Base-by-base conservation (phyloP, 2,329 filamentous ascomycete species). In the Metarhizium album region DNA sequence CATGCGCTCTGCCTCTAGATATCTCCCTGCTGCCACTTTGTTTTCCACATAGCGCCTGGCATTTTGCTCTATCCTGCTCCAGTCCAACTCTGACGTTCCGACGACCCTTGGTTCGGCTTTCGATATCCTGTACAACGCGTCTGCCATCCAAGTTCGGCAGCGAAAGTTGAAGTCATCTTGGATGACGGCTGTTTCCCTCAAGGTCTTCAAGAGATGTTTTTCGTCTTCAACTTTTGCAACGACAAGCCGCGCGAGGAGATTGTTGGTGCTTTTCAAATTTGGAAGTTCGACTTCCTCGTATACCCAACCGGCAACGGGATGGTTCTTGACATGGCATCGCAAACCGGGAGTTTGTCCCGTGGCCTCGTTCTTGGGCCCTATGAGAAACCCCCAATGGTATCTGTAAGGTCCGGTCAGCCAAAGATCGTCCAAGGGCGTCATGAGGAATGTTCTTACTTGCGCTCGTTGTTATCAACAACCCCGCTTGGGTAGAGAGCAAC, bases 131-230 rank as follows among this genome's bases (percentile, higher is more conserved):
- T 27, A 43, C 18, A 75, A 46, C 0, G 60, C 70, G 20, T 65
- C 56, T 5, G 56, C 59, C 6, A 71, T 58, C 71, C 70, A 75
- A 3, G 58, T 60, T 4, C 65, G 64, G 52, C 68, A 72, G n/a
- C 62, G 64, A 65, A 68, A 74, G 42, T 54, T 57, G 6, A 61
- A 60, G 42, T 71, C 46, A 8, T 8, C 24, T 8, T 68, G 59
- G 3, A 66, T 52, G 6, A 73, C 52, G 3, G 67, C 64, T 4
- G 63, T 56, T 2, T 46, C 37, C 20, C 60, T 60, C 4, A 27
- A 27, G 27, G 70, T 64, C 1, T 58, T 48, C n/a, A 64, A 33
- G 3, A 73, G 60, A 0, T 61, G 58, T 16, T 51, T 20, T 46
- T 66, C 58, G 52, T 72, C 58, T 18, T 60, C 56, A 24, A 73